A percentile compares a stretch with the other conserved stretches of the same genome.
Conservation (phyloP, 345 rosid genomes). For the Populus euphratica region DNA sequence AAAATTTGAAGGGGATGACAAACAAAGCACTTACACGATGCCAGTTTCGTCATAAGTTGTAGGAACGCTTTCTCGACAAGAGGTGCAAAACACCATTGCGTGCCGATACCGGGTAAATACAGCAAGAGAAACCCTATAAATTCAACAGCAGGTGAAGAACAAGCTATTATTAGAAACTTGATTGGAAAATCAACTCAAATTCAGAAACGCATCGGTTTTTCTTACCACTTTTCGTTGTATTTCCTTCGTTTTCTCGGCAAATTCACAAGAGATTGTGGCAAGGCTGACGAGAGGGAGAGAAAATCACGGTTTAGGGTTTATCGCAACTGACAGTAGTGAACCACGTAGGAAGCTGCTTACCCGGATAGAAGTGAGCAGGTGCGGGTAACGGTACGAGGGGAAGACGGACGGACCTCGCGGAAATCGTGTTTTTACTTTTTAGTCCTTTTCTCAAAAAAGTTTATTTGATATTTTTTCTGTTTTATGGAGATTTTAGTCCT, state of each 20-base stretch:
- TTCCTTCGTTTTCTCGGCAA: background rate
- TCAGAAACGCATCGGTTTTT: background rate
- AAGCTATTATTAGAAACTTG: background rate
- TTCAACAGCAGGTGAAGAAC: background rate
- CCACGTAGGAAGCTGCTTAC: too few relatives aligned
- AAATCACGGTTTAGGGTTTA: background rate
- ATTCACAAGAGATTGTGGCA: background rate
- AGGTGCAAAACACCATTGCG: slow-evolving; percentile 13
- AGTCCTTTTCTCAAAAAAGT: too few relatives aligned
- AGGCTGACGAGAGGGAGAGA: background rate
- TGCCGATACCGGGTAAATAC: background rate
- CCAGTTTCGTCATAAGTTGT: slow-evolving; percentile 13
- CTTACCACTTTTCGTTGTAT: background rate
- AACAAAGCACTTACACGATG: background rate
- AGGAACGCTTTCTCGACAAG: slow-evolving; percentile 4
- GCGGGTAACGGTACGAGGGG: too few relatives aligned
- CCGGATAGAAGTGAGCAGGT: too few relatives aligned
- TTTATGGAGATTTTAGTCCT: too few relatives aligned
- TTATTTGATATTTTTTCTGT: too few relatives aligned
- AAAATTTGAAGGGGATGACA: background rate
- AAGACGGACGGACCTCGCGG: too few relatives aligned
- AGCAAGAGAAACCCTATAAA: background rate
- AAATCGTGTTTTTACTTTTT: too few relatives aligned
- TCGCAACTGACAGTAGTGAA: background rate
- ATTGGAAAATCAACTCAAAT: background rate